Evolutionary conservation across 2,329 filamentous ascomycete genomes (phyloP).

Genomic region (Fusarium annulatum): DNA sequence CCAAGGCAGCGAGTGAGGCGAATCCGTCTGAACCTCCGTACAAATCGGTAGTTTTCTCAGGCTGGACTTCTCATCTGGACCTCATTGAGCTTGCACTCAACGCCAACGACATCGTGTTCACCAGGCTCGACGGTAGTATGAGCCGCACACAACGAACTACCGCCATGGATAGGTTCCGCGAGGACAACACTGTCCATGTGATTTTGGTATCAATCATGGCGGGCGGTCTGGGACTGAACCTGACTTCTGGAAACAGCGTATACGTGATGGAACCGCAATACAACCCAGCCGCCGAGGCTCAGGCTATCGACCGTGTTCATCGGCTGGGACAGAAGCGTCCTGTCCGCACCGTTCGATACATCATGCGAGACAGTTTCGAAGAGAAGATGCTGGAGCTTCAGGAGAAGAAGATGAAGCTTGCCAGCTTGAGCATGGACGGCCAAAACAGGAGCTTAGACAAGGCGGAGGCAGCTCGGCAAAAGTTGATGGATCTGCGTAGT

Average conservation of each 20-base stretch:
- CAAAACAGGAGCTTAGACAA: slow-evolving; percentile 65
- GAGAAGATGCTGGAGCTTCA: slow-evolving; percentile 92
- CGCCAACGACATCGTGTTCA: slow-evolving; percentile 72
- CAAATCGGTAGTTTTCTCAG: slow-evolving; percentile 94
- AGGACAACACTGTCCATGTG: slow-evolving; percentile 76
- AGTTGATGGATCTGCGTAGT: slow-evolving; percentile 67
- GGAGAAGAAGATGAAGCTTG: slow-evolving; percentile 91
- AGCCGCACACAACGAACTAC: slow-evolving; percentile 75
- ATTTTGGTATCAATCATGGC: slow-evolving; percentile 94
- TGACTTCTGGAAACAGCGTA: slow-evolving; percentile 86
- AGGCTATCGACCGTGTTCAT: slow-evolving; percentile 94
- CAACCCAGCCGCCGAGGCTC: slow-evolving; percentile 93
- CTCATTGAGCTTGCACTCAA: slow-evolving; percentile 86
- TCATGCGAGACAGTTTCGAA: slow-evolving; percentile 92
- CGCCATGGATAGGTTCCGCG: slow-evolving; percentile 82
- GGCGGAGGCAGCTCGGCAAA: slow-evolving; percentile 68
- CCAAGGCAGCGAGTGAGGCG: slow-evolving; percentile 70
- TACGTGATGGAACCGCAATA: slow-evolving; percentile 99
- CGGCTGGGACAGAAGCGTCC: slow-evolving; percentile 89
- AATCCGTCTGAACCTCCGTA: slow-evolving; percentile 76
- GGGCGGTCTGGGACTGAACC: slow-evolving; percentile 89
- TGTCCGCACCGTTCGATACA: slow-evolving; percentile 87
- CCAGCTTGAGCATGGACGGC: slow-evolving; percentile 84
- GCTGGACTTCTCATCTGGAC: slow-evolving; percentile 96
- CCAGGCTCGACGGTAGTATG: slow-evolving; percentile 94